phyloP scores from a whole-genome alignment of 225 moss, liverwort and hornwort species.

The Physcomitrium patens region DNA sequence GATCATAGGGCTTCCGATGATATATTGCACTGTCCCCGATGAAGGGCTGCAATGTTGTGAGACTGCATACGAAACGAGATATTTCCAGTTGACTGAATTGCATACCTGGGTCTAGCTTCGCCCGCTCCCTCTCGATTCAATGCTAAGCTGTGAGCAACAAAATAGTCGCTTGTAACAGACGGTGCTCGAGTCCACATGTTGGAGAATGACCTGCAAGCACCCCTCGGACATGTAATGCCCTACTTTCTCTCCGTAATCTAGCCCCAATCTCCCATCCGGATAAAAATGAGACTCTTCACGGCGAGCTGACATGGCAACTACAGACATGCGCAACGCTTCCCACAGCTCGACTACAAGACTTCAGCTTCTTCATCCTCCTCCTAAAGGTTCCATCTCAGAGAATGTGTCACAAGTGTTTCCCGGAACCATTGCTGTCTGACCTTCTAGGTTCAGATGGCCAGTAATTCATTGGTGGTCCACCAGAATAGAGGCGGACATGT shows the following conservation, averaged over 20 bases:
- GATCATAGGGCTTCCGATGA: not conserved
- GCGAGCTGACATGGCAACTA: not conserved
- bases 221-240: conserved; percentile 18
- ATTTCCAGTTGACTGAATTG: conserved; percentile 13
- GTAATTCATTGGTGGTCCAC: not conserved
- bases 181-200: conserved; percentile 26
- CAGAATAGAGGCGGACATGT: not conserved
- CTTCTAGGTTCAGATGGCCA: not conserved
- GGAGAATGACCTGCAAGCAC: conserved; percentile 15
- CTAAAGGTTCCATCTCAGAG: not conserved
- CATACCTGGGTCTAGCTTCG: conserved; percentile 21
- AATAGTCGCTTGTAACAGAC: conserved; percentile 7
- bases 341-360: not conserved
- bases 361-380: conserved; percentile 2
- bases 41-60: conserved; percentile 1
- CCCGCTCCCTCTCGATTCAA: conserved; percentile 9
- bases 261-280: not conserved
- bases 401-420: not conserved
- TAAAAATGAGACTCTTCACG: not conserved
- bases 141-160: not conserved
- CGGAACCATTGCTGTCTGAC: not conserved
- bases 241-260: conserved; percentile 3
- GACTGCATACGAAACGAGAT: conserved; percentile 9
- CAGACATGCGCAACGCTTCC: not conserved
- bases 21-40: not conserved